phyloP scores from a whole-genome alignment of 2,329 filamentous ascomycete species.

The Colletotrichum abscissum region DNA sequence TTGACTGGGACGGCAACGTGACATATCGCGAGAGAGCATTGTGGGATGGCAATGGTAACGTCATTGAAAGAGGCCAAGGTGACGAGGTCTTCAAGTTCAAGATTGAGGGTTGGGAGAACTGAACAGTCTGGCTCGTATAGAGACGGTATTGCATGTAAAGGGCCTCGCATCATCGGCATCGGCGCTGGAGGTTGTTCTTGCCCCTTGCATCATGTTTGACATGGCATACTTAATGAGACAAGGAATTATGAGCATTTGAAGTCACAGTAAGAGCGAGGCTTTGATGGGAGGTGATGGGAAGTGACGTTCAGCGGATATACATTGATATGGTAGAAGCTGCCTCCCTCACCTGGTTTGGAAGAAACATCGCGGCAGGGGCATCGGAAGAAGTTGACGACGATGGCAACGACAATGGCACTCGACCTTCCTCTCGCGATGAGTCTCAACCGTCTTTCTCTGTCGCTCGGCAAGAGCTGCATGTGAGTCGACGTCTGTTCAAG shows the following conservation, averaged over 20 bases:
- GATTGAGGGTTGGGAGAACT: constrained; percentile 63
- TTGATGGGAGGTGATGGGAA: too few relatives aligned
- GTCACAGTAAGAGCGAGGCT: not conserved
- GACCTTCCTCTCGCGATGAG: not conserved
- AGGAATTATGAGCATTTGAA: not conserved
- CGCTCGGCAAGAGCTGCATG: constrained; percentile 4
- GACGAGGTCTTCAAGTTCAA: constrained; percentile 67
- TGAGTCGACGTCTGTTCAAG: not conserved
- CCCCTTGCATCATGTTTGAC: not conserved
- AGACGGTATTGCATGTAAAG: not conserved
- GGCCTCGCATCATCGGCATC: not conserved
- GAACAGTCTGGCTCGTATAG: not conserved
- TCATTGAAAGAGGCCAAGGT: constrained; percentile 63
- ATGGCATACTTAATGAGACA: not conserved
- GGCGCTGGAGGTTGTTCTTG: not conserved
- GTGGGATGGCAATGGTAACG: constrained; percentile 68
- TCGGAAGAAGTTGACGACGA: not conserved
- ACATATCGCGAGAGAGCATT: constrained; percentile 69
- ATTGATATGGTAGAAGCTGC: not conserved
- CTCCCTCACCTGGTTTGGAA: not conserved
- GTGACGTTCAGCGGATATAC: not conserved
- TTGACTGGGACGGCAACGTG: constrained; percentile 72
- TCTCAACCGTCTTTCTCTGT: not conserved
- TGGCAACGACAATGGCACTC: not conserved
- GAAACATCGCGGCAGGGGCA: not conserved